phyloP scores from a whole-genome alignment of 2,329 filamentous ascomycete species.

The Ceratocystis alfenasii region DNA sequence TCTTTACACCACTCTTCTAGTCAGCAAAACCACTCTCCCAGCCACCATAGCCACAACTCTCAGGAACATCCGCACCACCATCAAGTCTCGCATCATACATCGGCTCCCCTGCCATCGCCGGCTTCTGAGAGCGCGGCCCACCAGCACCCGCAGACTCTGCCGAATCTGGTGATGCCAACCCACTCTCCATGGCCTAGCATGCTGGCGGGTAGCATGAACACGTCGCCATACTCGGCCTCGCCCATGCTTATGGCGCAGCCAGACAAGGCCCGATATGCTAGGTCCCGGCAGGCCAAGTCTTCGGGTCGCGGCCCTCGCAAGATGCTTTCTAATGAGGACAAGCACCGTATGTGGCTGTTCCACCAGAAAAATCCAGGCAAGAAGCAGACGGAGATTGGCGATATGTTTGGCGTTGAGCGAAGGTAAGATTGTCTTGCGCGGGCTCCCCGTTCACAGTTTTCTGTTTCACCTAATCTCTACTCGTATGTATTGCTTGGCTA shows the following conservation, averaged over 20 bases:
- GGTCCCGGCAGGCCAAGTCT: constrained; percentile 29
- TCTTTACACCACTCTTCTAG: constrained; percentile 29
- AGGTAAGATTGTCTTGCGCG: constrained; percentile 55
- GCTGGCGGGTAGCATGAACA: constrained; percentile 38
- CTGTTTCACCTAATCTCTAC: background rate
- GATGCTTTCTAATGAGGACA: constrained; percentile 83
- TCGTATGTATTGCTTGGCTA: background rate
- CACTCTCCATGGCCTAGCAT: constrained; percentile 67
- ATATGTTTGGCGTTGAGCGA: constrained; percentile 89
- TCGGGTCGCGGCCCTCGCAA: constrained; percentile 55
- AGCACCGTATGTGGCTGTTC: constrained; percentile 85
- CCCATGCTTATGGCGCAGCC: constrained; percentile 9
- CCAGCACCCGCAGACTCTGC: constrained; percentile 44
- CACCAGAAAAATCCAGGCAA: constrained; percentile 79
- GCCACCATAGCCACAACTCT: constrained; percentile 14
- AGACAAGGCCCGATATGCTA: constrained; percentile 28
- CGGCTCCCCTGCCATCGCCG: constrained; percentile 8
- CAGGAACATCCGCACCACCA: constrained; percentile 37
- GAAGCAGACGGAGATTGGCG: constrained; percentile 94
- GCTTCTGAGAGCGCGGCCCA: constrained; percentile 28
- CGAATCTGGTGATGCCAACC: constrained; percentile 44
- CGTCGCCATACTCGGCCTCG: background rate
- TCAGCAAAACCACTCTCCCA: constrained; percentile 24
- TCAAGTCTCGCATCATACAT: background rate
- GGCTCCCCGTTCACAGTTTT: background rate